phyloP scores from a whole-genome alignment of 2,329 filamentous ascomycete species.

The Penicillium hesseltinei region DNA sequence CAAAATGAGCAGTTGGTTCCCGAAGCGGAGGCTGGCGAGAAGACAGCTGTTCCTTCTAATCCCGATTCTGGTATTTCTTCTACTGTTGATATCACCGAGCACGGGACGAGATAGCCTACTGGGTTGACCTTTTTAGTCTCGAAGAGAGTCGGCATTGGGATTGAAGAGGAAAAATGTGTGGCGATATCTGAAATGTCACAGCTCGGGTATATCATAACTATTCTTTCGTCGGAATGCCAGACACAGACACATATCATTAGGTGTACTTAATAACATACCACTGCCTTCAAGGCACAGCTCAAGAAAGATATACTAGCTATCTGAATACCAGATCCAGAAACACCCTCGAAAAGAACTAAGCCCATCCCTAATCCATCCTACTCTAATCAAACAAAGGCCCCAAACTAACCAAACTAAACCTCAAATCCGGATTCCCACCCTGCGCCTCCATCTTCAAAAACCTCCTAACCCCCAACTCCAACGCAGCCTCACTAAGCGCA shows the following conservation, averaged over 20 bases:
- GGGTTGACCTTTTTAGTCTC: not conserved
- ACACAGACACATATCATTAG: not conserved
- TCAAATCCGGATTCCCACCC: slow-evolving; percentile 55
- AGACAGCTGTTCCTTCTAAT: not conserved
- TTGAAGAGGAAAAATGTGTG: not conserved
- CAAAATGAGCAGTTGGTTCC: not conserved
- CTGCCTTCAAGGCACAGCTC: not conserved
- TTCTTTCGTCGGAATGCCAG: not conserved
- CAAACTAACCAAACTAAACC: slow-evolving; percentile 63
- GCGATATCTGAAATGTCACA: not conserved
- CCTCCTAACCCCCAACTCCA: slow-evolving; percentile 65
- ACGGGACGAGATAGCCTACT: not conserved
- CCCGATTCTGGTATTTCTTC: not conserved
- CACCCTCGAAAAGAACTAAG: not conserved
- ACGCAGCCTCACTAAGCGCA: slow-evolving; percentile 70
- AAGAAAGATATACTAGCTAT: not conserved
- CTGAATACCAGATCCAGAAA: slow-evolving; percentile 3
- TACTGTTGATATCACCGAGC: not conserved
- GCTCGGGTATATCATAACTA: not conserved
- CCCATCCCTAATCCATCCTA: not conserved
- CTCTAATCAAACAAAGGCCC: slow-evolving; percentile 54
- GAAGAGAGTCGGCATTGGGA: not conserved
- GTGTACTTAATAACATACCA: not conserved
- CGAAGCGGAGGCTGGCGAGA: slow-evolving; percentile 1
- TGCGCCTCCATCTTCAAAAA: slow-evolving; percentile 60